These are phyloP conservation scores for Aspergillus sp. DNA, from an alignment of 2,329 filamentous ascomycete genomes.

Conservation along the genomic window DNA sequence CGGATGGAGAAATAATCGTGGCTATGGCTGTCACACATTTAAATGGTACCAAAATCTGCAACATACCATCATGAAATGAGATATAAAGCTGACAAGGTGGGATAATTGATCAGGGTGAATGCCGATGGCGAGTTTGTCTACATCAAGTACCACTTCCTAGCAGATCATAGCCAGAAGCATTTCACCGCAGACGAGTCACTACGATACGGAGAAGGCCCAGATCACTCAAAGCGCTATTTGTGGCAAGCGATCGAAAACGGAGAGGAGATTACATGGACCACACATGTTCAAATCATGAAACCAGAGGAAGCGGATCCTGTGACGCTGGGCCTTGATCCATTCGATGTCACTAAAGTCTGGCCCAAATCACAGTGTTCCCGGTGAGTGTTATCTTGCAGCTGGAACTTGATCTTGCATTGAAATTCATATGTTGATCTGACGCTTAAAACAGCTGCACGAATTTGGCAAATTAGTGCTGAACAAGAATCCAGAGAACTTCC, in stretches of 20 bases:
- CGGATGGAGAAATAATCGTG: constrained; percentile 40
- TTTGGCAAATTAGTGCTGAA: constrained; percentile 49
- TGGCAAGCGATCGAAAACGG: constrained; percentile 42
- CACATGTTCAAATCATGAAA: constrained; percentile 43
- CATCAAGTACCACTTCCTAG: constrained; percentile 48
- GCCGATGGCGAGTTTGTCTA: constrained; percentile 46
- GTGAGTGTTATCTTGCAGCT: constrained; percentile 8
- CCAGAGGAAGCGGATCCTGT: constrained; percentile 43
- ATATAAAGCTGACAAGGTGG: no score
- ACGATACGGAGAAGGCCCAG: constrained; percentile 45
- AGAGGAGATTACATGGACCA: constrained; percentile 40
- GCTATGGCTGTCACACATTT: constrained; percentile 46
- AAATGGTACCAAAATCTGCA: constrained; percentile 40
- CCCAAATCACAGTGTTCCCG: constrained; percentile 44
- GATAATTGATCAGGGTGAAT: constrained; percentile 38
- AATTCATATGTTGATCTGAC: no score
- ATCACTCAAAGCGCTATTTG: constrained; percentile 46
- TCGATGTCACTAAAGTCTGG: constrained; percentile 54
- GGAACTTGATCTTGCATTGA: no score
- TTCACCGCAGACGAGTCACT: constrained; percentile 44
- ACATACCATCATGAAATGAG: no score
- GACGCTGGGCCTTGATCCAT: constrained; percentile 50
- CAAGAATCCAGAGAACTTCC: constrained; percentile 52
- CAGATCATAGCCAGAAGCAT: constrained; percentile 45
- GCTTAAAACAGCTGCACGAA: constrained; percentile 36